These are phyloP conservation scores for Candida peoriensis DNA, from an alignment of 805 yeast species.

Conservation along the genomic window DNA sequence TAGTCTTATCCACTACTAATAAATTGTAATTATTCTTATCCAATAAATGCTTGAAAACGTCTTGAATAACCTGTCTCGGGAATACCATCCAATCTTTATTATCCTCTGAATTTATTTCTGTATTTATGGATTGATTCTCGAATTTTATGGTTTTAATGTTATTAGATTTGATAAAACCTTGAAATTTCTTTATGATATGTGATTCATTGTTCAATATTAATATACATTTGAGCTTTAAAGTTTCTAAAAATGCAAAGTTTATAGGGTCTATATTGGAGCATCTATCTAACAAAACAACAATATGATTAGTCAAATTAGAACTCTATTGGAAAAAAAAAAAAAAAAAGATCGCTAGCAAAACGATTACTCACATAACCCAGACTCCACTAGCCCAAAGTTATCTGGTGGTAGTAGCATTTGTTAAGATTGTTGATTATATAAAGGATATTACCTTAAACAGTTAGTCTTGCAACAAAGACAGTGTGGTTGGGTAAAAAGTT, in stretches of 20 bases:
- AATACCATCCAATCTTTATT: constrained; percentile 62
- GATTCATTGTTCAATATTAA: constrained; percentile 79
- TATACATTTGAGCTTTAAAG: constrained; percentile 63
- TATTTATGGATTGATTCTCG: constrained; percentile 25
- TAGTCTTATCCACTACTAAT: constrained; percentile 73
- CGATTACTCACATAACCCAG: constrained; percentile 56
- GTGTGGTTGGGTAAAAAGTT: too few relatives aligned
- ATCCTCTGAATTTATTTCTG: constrained; percentile 19
- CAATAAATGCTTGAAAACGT: constrained; percentile 60
- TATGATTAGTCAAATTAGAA: too few relatives aligned
- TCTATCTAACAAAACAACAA: constrained; percentile 46
- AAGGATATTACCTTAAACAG: too few relatives aligned
- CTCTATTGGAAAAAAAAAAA: too few relatives aligned
- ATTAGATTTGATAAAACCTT: constrained; percentile 56
- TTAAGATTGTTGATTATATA: too few relatives aligned
- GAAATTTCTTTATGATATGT: constrained; percentile 63
- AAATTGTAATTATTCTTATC: constrained; percentile 61
- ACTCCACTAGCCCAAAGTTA: constrained; percentile 86
- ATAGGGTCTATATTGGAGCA: constrained; percentile 75
- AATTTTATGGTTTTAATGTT: constrained; percentile 41
- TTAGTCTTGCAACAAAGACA: too few relatives aligned
- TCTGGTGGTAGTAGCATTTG: constrained; percentile 91
- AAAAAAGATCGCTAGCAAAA: too few relatives aligned
- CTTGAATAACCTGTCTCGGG: constrained; percentile 57
- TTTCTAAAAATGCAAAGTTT: constrained; percentile 71